These are phyloP conservation scores for Acacia pycnantha DNA, from an alignment of 331 rosid species.

Conservation along the genomic window DNA sequence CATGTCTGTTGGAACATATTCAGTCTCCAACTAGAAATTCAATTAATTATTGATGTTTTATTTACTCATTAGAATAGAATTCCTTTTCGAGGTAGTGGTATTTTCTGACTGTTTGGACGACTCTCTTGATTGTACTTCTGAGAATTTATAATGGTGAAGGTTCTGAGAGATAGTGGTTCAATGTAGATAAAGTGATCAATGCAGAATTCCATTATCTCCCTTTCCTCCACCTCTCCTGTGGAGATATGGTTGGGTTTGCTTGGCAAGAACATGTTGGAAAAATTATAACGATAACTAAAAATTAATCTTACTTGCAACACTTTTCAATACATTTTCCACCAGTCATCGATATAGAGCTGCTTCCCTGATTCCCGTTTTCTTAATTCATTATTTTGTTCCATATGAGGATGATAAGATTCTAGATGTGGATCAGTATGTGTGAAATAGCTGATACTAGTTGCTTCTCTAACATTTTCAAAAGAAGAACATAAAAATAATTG, in stretches of 20 bases:
- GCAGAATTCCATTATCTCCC: background rate
- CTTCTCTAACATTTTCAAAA: conserved; percentile 12
- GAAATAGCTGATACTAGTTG: background rate
- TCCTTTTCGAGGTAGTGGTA: background rate
- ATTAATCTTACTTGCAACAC: background rate
- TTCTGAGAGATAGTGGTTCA: background rate
- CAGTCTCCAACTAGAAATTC: background rate
- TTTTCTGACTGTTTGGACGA: background rate
- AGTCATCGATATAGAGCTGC: background rate
- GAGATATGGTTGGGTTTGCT: background rate
- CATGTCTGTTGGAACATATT: background rate
- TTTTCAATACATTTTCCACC: background rate
- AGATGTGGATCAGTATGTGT: conserved; percentile 8
- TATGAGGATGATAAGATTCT: background rate
- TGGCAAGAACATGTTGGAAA: background rate
- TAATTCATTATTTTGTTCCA: background rate
- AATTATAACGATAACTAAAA: background rate
- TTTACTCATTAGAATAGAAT: background rate
- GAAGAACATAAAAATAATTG: background rate
- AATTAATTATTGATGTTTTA: background rate
- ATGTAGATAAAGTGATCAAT: background rate
- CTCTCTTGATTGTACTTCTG: background rate
- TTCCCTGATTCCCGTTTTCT: background rate
- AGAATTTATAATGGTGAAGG: background rate
- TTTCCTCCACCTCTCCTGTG: background rate